These are phyloP conservation scores for Claviceps sp. DNA, from an alignment of 2,329 filamentous ascomycete genomes.

Conservation along the genomic window DNA sequence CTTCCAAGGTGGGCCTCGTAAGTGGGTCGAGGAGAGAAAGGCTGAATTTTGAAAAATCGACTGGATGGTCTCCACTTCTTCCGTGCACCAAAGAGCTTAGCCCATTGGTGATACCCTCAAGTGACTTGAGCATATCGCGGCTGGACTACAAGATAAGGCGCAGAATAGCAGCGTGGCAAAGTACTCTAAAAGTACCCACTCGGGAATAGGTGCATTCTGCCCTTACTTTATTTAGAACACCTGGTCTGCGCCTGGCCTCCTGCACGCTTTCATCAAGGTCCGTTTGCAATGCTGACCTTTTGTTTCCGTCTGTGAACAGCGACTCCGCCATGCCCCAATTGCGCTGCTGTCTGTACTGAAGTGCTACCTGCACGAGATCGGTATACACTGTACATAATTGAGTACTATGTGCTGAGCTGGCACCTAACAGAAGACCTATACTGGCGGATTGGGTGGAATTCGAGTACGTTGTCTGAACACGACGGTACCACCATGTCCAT, in stretches of 20 bases:
- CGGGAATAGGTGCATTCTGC: not conserved
- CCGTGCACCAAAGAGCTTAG: not conserved
- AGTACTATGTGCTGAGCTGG: too few species aligned
- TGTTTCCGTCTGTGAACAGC: not conserved
- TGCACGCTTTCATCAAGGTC: not conserved
- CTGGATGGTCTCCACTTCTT: not conserved
- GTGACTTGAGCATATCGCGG: not conserved
- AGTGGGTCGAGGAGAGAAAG: not conserved
- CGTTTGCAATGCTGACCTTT: not conserved
- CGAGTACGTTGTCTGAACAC: not conserved
- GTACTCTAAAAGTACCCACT: not conserved
- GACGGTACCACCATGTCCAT: not conserved
- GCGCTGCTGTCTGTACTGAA: not conserved
- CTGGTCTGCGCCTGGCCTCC: not conserved
- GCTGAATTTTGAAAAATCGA: not conserved
- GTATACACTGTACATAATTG: too few species aligned
- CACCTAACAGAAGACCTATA: too few species aligned
- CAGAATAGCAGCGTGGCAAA: not conserved
- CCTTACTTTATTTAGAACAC: not conserved
- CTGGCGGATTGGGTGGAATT: not conserved
- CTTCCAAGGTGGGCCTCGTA: not conserved
- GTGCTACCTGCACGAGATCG: too few species aligned
- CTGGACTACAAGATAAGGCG: not conserved
- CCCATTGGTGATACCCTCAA: not conserved
- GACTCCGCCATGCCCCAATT: not conserved